These are phyloP conservation scores for Oryza glumipatula DNA, from an alignment of 176 grass and related monocot species.

Conservation along the genomic window DNA sequence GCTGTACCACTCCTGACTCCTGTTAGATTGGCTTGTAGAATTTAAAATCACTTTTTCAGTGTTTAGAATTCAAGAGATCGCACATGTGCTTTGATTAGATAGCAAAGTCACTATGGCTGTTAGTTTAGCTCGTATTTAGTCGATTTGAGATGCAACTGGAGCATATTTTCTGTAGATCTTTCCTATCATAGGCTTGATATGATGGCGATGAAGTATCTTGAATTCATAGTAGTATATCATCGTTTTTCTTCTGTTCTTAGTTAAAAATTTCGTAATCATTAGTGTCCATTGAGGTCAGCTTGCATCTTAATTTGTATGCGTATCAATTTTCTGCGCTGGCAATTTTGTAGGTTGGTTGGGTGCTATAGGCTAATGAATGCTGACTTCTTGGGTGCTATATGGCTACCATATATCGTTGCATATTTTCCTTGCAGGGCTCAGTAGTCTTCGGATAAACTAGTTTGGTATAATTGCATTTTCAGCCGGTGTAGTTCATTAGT, in stretches of 20 bases:
- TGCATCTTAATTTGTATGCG: background rate
- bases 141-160: background rate
- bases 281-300: background rate
- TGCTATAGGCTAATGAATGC: background rate
- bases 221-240: background rate
- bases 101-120: background rate
- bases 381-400: background rate
- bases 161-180: background rate
- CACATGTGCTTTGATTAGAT: background rate
- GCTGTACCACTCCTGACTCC: slow-evolving; percentile 26
- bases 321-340: background rate
- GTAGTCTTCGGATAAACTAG: background rate
- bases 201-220: background rate
- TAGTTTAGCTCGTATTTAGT: slow-evolving; percentile 5
- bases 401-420: background rate
- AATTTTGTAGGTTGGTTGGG: background rate
- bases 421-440: background rate
- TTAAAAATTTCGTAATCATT: background rate
- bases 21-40: slow-evolving; percentile 44
- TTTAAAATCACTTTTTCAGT: slow-evolving; percentile 36
- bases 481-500: background rate
- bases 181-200: background rate
- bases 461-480: background rate
- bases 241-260: background rate
- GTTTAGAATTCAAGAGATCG: slow-evolving; percentile 36